phyloP scores from a whole-genome alignment of 495 filamentous ascomycete species.

The Penicillium steckii region DNA sequence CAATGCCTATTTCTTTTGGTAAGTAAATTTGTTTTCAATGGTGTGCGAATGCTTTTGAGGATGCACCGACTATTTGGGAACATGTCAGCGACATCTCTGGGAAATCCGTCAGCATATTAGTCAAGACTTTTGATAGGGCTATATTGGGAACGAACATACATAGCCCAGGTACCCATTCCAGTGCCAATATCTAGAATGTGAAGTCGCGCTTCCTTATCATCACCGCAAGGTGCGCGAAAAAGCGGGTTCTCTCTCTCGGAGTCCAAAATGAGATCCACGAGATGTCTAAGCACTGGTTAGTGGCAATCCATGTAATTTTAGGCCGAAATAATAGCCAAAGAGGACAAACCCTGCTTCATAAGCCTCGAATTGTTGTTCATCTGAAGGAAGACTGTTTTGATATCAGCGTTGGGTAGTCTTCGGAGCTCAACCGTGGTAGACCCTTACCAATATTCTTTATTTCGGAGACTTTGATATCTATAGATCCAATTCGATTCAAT shows the following conservation, averaged over 20 bases:
- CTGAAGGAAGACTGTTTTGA: constrained; percentile 14
- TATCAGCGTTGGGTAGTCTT: neutral
- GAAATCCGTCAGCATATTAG: too few species aligned
- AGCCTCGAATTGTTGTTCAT: constrained; percentile 26
- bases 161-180: constrained; percentile 27
- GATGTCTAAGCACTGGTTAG: constrained; percentile 8
- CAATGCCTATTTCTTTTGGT: constrained; percentile 11
- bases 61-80: constrained; percentile 14
- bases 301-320: neutral
- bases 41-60: neutral
- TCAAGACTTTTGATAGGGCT: neutral
- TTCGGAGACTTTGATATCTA: constrained; percentile 5
- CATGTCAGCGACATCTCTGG: constrained; percentile 26
- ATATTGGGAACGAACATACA: constrained; percentile 12
- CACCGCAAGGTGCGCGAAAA: constrained; percentile 12
- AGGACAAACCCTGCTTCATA: constrained; percentile 20
- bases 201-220: neutral
- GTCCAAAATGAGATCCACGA: constrained; percentile 16
- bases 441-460: constrained; percentile 1
- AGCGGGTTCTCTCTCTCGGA: constrained; percentile 15
- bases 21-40: neutral
- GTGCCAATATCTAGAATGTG: constrained; percentile 29
- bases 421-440: neutral
- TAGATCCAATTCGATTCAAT: too few species aligned
- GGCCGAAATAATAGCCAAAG: neutral